These are phyloP conservation scores for Neofusicoccum umdonicola DNA, from an alignment of 2,329 filamentous ascomycete genomes.

Conservation along the genomic window DNA sequence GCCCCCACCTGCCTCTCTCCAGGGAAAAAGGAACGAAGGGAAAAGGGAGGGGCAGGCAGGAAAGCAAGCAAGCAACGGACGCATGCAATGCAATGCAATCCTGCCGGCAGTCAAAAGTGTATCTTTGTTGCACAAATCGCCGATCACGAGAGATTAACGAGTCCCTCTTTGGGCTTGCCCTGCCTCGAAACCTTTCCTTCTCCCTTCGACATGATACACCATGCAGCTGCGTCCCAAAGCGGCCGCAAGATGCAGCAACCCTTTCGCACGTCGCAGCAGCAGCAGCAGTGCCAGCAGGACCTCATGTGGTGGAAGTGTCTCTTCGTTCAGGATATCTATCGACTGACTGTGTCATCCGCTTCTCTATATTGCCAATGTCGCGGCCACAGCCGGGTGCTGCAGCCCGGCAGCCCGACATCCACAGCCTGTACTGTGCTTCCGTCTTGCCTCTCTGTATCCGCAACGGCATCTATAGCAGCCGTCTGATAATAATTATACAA, in stretches of 20 bases:
- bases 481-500: constrained; percentile 8
- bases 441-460: constrained; percentile 5
- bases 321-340: background rate
- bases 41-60: no score
- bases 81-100: constrained; percentile 6
- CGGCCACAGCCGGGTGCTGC: background rate
- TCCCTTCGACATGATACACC: background rate
- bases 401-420: background rate
- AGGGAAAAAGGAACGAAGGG: no score
- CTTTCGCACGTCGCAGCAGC: background rate
- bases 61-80: no score
- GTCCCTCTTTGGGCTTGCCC: background rate
- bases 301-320: constrained; percentile 12
- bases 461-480: constrained; percentile 6
- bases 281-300: background rate
- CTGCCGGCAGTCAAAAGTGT: constrained; percentile 10
- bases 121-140: constrained; percentile 1
- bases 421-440: background rate
- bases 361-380: background rate
- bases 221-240: constrained; percentile 7
- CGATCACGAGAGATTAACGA: constrained; percentile 12
- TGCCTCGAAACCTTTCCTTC: background rate
- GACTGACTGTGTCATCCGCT: background rate
- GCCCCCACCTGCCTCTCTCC: no score
- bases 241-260: background rate